Base-by-base conservation (phyloP, 106 monocot genomes). In the Dendrobium huoshanense region DNA sequence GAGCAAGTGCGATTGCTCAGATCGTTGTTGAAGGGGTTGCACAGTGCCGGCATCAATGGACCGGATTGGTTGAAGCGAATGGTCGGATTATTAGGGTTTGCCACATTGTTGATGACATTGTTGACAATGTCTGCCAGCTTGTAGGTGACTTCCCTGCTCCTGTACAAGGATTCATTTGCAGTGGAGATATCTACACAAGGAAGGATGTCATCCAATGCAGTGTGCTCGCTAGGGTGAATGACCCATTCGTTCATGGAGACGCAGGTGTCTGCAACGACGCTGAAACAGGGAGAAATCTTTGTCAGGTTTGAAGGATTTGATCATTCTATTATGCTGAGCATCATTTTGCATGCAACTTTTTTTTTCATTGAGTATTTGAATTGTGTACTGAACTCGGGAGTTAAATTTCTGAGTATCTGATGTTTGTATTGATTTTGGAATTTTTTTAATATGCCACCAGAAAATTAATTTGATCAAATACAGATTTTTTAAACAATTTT, bases 241-340 rank as follows among this genome's bases (percentile, higher is more conserved):
- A 85, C 94, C 94, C 94, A 94, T 68, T 92, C 92, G 7, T 88
- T 81, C 94, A 94, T 92, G 3, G 92, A 81, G 13, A 87, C 80
- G 19, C 94, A 94, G n/a, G 94, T 85, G 49, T 94, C 94, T 24
- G 78, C 79, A 11, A 88, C 82, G 43, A 80, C 88, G 85, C 94
- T 94, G 85, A 67, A 44, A 83, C 33, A 37, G 37, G 29, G 70
- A 37, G 22, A 61, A 61, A 61, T 4, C 4, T n/a, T 61, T 61
- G 20, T n/a, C n/a, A 6, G n/a, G 61, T 15, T 51, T 51, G 51
- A 51, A 51, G 1, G 51, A 51, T 51, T 10, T 51, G 13, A 10
- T 51, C 13, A 13, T 51, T 37, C 15, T 15, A 51, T 51, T 13
- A 3, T 51, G 45, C 45, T 45, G 45, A 51, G 15, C 51, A 13